phyloP scores from a whole-genome alignment of 306 rosid species.

The Leucaena leucocephala region DNA sequence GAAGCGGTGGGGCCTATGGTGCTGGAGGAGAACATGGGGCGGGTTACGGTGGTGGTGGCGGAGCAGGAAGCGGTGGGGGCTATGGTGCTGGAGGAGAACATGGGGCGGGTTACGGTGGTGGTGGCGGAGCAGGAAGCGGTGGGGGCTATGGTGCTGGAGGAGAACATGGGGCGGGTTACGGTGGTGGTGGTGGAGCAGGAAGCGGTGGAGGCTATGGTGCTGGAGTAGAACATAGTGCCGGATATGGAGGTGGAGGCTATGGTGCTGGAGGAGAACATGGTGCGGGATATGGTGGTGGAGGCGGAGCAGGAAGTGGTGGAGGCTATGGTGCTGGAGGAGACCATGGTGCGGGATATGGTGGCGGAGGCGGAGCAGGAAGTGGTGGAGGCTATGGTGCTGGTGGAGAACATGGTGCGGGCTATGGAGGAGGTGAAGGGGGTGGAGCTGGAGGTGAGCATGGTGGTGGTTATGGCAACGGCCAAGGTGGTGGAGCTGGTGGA shows the following conservation, averaged over 20 bases:
- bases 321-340: constrained; percentile 44
- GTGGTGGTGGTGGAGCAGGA: background rate
- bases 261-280: constrained; percentile 38
- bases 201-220: too few species aligned
- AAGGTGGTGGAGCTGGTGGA: constrained; percentile 41
- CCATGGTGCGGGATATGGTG: background rate
- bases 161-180: background rate
- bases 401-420: too few species aligned
- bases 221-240: too few species aligned
- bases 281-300: constrained; percentile 29
- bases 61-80: constrained; percentile 39
- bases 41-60: constrained; percentile 33
- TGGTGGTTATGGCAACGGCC: constrained; percentile 9
- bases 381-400: too few species aligned
- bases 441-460: constrained; percentile 38
- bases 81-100: constrained; percentile 38
- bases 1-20: background rate
- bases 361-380: too few species aligned
- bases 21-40: constrained; percentile 35
- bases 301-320: constrained; percentile 39
- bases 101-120: constrained; percentile 16
- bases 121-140: constrained; percentile 19
- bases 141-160: constrained; percentile 31
- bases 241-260: background rate
- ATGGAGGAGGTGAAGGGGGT: constrained; percentile 12